Conservation (phyloP, 352 stramenopile species). For the Phytopythium helicoides region DNA sequence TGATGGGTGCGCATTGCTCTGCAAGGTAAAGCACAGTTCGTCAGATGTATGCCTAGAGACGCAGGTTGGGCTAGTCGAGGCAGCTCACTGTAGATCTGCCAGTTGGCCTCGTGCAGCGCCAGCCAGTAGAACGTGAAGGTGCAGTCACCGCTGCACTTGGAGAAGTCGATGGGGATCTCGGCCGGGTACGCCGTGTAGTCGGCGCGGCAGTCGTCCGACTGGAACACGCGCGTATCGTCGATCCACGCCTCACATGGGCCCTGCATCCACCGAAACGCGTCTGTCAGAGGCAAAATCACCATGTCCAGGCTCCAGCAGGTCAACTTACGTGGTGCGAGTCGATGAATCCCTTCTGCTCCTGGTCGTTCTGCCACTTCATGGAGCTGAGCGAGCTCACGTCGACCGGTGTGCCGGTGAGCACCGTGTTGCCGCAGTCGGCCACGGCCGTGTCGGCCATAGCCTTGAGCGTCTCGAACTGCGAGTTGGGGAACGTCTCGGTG, state of each 20-base stretch:
- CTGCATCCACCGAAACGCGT: too few species aligned
- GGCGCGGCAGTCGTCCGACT: constrained; percentile 37
- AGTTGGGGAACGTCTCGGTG: constrained; percentile 25
- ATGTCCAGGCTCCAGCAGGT: not conserved
- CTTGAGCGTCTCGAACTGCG: constrained; percentile 26
- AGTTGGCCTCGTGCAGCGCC: constrained; percentile 50
- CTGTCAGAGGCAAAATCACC: too few species aligned
- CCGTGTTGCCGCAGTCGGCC: constrained; percentile 25
- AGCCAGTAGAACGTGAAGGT: constrained; percentile 65
- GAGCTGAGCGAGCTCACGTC: constrained; percentile 31
- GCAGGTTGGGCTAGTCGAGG: not conserved
- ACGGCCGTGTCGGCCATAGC: constrained; percentile 32
- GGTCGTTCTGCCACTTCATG: constrained; percentile 55
- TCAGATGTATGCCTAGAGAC: not conserved
- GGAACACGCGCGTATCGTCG: constrained; percentile 30
- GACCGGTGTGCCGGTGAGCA: constrained; percentile 12
- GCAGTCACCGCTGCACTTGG: constrained; percentile 44
- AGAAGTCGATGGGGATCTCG: constrained; percentile 48
- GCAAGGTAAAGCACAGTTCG: not conserved
- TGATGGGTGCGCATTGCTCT: constrained; percentile 35
- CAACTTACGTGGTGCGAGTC: constrained; percentile 27
- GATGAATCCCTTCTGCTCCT: constrained; percentile 39
- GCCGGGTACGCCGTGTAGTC: constrained; percentile 44
- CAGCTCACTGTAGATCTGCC: constrained; percentile 49
- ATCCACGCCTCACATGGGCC: constrained; percentile 50